Evolutionary conservation across 2,329 filamentous ascomycete genomes (phyloP).

Genomic region (Cordyceps pruinosa): DNA sequence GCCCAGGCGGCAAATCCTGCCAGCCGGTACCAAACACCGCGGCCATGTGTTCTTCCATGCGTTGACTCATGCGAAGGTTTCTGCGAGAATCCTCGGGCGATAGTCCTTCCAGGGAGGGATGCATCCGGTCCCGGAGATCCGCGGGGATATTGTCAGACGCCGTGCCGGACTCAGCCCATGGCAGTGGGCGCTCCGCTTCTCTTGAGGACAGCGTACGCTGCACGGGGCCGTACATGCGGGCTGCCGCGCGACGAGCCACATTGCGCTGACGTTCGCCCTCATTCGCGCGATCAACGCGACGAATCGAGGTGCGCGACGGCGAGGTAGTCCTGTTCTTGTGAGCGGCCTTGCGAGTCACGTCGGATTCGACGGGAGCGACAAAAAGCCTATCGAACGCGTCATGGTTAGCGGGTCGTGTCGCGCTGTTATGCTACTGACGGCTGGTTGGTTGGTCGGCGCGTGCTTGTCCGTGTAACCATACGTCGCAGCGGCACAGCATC

Average conservation of each 20-base stretch:
- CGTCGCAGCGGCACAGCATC: not conserved
- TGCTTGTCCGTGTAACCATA: not conserved
- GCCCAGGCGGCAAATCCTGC: constrained; percentile 12
- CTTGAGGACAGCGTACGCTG: constrained; percentile 19
- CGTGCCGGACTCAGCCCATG: constrained; percentile 19
- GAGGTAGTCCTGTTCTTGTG: constrained; percentile 24
- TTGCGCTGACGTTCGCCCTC: constrained; percentile 24
- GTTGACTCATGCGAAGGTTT: constrained; percentile 14
- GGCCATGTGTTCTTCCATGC: constrained; percentile 23
- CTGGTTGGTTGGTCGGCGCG: not conserved
- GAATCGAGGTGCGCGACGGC: constrained; percentile 34
- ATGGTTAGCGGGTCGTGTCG: not conserved
- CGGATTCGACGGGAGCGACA: constrained; percentile 39
- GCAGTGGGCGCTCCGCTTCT: constrained; percentile 14
- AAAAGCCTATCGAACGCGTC: constrained; percentile 31
- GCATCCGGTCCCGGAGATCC: not conserved
- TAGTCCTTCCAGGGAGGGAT: constrained; percentile 20
- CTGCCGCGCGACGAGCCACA: constrained; percentile 18
- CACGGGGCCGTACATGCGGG: constrained; percentile 23
- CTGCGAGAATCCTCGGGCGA: constrained; percentile 18
- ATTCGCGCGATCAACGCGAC: constrained; percentile 28
- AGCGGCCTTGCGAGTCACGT: constrained; percentile 30
- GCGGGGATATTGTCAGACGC: not conserved
- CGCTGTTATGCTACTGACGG: not conserved
- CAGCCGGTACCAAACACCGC: constrained; percentile 19